phyloP scores from a whole-genome alignment of 2,329 filamentous ascomycete species.

The Myrmaecium sp. region DNA sequence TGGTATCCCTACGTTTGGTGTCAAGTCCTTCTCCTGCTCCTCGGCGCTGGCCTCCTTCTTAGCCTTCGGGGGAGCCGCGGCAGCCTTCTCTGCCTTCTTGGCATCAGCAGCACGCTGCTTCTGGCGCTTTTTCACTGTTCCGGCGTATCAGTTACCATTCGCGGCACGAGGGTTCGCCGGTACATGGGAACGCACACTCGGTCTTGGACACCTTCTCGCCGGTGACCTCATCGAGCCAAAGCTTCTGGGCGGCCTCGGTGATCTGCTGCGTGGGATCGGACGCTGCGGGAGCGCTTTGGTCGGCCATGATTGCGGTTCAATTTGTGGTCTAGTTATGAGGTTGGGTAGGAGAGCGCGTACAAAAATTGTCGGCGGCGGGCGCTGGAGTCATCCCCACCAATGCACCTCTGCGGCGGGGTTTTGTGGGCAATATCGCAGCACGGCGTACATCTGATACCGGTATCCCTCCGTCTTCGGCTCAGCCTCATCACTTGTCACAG shows the following conservation, averaged over 20 bases:
- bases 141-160: slow-evolving; percentile 44
- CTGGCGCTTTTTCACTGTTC: slow-evolving; percentile 83
- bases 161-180: slow-evolving; percentile 9
- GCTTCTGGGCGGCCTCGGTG: slow-evolving; percentile 35
- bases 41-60: slow-evolving; percentile 41
- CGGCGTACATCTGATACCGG: no score
- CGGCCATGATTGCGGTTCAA: no score
- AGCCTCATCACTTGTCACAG: no score
- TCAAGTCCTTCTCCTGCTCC: slow-evolving; percentile 55
- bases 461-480: no score
- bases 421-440: no score
- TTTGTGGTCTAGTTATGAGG: no score
- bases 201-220: slow-evolving; percentile 55
- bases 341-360: no score
- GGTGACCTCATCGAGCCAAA: slow-evolving; percentile 81
- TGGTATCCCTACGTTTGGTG: slow-evolving; percentile 55
- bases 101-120: slow-evolving; percentile 79
- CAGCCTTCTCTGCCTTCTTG: slow-evolving; percentile 76
- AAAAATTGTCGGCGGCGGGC: no score
- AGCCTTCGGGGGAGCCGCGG: slow-evolving; percentile 43
- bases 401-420: no score
- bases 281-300: no score
- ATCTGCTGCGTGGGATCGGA: no score
- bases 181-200: slow-evolving; percentile 15
- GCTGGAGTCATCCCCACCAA: no score